phyloP scores from a whole-genome alignment of 1,284 basidiomycete species.

The Ganoderma meredithae region DNA sequence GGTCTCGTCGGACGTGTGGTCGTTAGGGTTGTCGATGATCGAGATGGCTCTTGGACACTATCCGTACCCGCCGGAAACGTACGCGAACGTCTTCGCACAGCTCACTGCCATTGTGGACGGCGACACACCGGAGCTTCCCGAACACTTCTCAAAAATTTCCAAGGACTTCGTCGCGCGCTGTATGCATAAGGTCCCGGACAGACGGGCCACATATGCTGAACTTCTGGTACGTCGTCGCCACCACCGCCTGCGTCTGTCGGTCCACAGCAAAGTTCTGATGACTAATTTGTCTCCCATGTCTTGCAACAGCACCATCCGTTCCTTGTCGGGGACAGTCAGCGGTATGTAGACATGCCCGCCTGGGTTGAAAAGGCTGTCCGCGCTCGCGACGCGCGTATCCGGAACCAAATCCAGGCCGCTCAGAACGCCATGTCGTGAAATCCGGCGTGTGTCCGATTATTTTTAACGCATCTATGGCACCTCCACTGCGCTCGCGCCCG shows the following conservation, averaged over 20 bases:
- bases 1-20: constrained; percentile 98
- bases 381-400: constrained; percentile 35
- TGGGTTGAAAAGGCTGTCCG: constrained; percentile 80
- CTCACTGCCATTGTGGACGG: constrained; percentile 96
- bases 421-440: constrained; percentile 24
- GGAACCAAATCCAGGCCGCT: constrained; percentile 31
- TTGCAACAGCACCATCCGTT: constrained; percentile 69
- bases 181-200: constrained; percentile 80
- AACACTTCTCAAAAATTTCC: constrained; percentile 56
- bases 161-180: constrained; percentile 70
- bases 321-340: constrained; percentile 59
- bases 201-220: constrained; percentile 86
- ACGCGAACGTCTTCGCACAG: constrained; percentile 96
- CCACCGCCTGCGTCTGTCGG: neutral
- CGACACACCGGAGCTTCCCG: constrained; percentile 86
- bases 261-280: neutral
- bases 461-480: constrained; percentile 8
- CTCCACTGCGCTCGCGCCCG: neutral
- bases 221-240: constrained; percentile 64
- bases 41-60: constrained; percentile 94
- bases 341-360: constrained; percentile 80
- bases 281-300: neutral
- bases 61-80: constrained; percentile 99
- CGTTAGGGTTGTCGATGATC: constrained; percentile 94
- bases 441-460: neutral